Conservation (phyloP, 768 basidiomycete species). For the Serendipita indica region DNA sequence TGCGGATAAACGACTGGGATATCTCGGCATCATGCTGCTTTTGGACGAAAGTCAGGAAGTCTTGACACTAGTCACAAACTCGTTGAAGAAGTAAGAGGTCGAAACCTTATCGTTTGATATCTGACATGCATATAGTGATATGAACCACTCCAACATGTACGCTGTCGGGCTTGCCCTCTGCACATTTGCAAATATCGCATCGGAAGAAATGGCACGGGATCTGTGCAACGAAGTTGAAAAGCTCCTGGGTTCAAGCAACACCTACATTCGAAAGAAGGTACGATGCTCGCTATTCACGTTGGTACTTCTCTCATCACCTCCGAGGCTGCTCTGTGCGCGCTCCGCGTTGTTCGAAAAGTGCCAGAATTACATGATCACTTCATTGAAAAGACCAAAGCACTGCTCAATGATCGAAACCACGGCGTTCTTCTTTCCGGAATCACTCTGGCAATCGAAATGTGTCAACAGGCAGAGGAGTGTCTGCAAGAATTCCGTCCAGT, state of each 20-base stretch:
- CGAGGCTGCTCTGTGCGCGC: slow-evolving; percentile 87
- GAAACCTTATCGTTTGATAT: slow-evolving; percentile 16
- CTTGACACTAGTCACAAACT: slow-evolving; percentile 92
- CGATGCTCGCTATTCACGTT: slow-evolving; percentile 13
- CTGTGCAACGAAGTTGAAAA: slow-evolving; percentile 97
- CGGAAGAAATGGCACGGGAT: slow-evolving; percentile 99
- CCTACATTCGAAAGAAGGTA: slow-evolving; percentile 98
- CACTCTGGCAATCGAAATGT: slow-evolving; percentile 92
- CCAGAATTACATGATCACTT: slow-evolving; percentile 94
- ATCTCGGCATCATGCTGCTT: slow-evolving; percentile 93
- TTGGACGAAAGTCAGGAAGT: slow-evolving; percentile 98
- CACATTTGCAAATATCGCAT: slow-evolving; percentile 97
- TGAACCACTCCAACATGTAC: slow-evolving; percentile 99
- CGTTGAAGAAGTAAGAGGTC: slow-evolving; percentile 85
- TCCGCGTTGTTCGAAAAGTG: slow-evolving; percentile 88
- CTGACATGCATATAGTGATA: slow-evolving; percentile 46
- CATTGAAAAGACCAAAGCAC: slow-evolving; percentile 67
- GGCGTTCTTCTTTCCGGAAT: slow-evolving; percentile 90
- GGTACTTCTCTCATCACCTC: not conserved
- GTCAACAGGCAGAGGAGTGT: slow-evolving; percentile 53
- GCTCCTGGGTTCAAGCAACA: slow-evolving; percentile 89
- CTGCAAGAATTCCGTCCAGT: slow-evolving; percentile 86
- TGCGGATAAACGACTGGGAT: slow-evolving; percentile 90
- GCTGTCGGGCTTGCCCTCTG: slow-evolving; percentile 93
- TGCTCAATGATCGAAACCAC: slow-evolving; percentile 91